Evolutionary conservation across 2,329 filamentous ascomycete genomes (phyloP), one percentile per base, ranked within the genome.

Genomic region (Xylaria sp.): DNA sequence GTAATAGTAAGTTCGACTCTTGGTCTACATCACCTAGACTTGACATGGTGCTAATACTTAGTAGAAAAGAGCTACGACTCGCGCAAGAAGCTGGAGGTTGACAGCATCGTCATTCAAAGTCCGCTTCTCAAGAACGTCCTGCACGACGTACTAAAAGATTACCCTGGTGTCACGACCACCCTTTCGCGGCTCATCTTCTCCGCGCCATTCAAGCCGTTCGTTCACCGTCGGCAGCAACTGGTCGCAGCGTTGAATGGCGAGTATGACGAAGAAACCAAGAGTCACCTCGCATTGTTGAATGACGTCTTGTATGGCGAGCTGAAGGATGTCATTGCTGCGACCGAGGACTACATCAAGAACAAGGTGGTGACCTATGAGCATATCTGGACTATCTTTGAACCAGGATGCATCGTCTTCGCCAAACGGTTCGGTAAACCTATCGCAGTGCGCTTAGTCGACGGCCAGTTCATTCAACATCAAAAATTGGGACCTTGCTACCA

Each of bases 201-300:
- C 10, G 81, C 80, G 0, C 83, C 83, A 0, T 88, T 88, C 68
- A 78, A 82, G 59, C 83, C 85, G 0, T 82, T 89, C 33, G 83
- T 88, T 49, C 86, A 89, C 74, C 82, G 86, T 42, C 89, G 86
- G 85, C 74, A 79, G 4, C 65, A 74, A 4, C 77, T 85, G 9
- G 49, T 70, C 3, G 67, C 75, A 15, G 67, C 64, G 0, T 72
- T 77, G 3, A 72, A 78, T 4, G 69, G 79, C 1, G 73, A 77
- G 3, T 73, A 80, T 58, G 79, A 83, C 31, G 46, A 73, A 6
- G 73, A 74, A 13, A 79, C 78, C 0, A 80, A 77, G 58, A 67
- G 73, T 0, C 80, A 83, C 54, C 68, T 81, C 1, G 69, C 78
- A 36, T 72, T 84, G 1, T 73, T 84, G 6, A 75, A 80, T 48